phyloP scores from a whole-genome alignment of 208 protist genomes.

The Herpetomonas tarakana region DNA sequence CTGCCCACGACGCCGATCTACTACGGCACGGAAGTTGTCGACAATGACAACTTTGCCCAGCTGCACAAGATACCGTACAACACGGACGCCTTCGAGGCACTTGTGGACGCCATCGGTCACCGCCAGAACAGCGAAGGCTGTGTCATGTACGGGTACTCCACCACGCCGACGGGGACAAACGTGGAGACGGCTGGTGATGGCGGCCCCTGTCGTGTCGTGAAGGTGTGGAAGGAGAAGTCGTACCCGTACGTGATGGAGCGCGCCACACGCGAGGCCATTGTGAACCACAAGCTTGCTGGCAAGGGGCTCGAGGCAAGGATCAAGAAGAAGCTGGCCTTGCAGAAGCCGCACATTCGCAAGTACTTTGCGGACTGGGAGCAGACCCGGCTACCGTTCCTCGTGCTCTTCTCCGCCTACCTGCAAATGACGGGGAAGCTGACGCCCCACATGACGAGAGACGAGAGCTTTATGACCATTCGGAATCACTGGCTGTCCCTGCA shows the following conservation, averaged over 20 bases:
- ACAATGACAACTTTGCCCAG: conserved; percentile 19
- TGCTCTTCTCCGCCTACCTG: conserved; percentile 51
- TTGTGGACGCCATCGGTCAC: conserved; percentile 29
- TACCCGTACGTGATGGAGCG: conserved; percentile 60
- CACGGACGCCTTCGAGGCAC: conserved; percentile 15
- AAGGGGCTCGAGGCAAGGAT: conserved; percentile 19
- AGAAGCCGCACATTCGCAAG: conserved; percentile 26
- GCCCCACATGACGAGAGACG: conserved; percentile 11
- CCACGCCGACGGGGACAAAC: conserved; percentile 1
- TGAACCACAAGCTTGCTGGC: conserved; percentile 36
- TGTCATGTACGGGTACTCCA: conserved; percentile 63
- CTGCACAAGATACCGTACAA: conserved; percentile 16
- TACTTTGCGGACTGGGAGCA: conserved; percentile 49
- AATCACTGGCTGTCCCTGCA: conserved; percentile 37
- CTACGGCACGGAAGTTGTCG: conserved; percentile 5
- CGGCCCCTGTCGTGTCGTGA: conserved; percentile 26
- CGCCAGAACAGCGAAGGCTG: conserved; percentile 42
- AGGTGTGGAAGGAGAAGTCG: conserved; percentile 50
- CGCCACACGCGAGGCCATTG: conserved; percentile 51
- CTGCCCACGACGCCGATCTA: conserved; percentile 1
- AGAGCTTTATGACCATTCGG: conserved; percentile 19
- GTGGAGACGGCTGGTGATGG: neutral
- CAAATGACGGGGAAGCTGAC: conserved; percentile 28
- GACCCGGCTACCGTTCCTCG: conserved; percentile 37
- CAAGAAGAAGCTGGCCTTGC: conserved; percentile 33